Conservation (phyloP, 768 basidiomycete genomes). For the Xerocomellus chrysenteron region DNA sequence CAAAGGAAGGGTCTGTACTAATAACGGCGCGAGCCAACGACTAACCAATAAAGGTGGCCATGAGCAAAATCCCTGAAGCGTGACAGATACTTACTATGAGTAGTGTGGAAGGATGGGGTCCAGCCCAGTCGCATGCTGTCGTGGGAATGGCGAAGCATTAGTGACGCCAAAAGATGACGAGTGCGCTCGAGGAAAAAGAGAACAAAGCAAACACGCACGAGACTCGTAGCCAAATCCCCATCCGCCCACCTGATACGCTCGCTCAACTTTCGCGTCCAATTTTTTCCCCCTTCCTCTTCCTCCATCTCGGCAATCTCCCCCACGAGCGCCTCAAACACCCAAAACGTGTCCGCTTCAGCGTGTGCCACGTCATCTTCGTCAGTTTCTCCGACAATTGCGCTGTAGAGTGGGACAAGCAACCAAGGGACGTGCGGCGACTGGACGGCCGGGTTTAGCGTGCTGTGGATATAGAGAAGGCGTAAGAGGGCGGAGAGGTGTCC, state of each 20-base stretch:
- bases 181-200: background rate
- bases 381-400: conserved; percentile 58
- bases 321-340: conserved; percentile 74
- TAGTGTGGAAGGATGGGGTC: conserved; percentile 76
- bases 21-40: conserved; percentile 71
- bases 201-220: conserved; percentile 41
- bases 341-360: conserved; percentile 79
- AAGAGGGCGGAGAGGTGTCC: conserved; percentile 63
- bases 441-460: conserved; percentile 67
- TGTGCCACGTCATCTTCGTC: conserved; percentile 61
- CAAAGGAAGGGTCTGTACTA: conserved; percentile 73
- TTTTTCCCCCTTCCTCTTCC: conserved; percentile 57
- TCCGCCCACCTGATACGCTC: conserved; percentile 64
- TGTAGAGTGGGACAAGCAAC: conserved; percentile 67
- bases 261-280: conserved; percentile 65
- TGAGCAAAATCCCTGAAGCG: background rate
- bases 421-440: conserved; percentile 68
- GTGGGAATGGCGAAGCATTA: background rate
- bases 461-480: conserved; percentile 71
- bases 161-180: background rate
- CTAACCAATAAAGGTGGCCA: conserved; percentile 34
- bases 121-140: conserved; percentile 60
- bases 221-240: conserved; percentile 52
- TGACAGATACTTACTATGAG: conserved; percentile 58
- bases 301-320: conserved; percentile 75